phyloP scores from a whole-genome alignment of 768 basidiomycete species.

The Termitomyces sp. region DNA sequence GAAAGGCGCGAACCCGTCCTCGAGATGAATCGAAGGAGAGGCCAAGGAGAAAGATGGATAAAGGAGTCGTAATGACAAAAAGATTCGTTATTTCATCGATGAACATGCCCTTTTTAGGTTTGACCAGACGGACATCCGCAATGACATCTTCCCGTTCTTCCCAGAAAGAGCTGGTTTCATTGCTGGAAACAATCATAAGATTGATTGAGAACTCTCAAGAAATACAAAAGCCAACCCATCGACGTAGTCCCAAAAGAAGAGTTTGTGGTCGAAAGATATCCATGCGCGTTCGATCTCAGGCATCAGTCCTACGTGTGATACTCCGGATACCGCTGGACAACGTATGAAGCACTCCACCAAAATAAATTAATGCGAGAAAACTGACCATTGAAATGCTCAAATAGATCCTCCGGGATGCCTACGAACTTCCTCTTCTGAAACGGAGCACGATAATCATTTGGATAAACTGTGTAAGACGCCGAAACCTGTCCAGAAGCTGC shows the following conservation, averaged over 20 bases:
- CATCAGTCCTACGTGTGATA: slow-evolving; percentile 85
- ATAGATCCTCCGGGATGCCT: slow-evolving; percentile 72
- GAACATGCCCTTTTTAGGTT: slow-evolving; percentile 81
- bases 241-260: slow-evolving; percentile 95
- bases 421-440: slow-evolving; percentile 75
- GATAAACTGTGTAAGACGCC: slow-evolving; percentile 72
- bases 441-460: slow-evolving; percentile 72
- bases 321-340: slow-evolving; percentile 53
- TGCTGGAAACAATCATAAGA: slow-evolving; percentile 34
- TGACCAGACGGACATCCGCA: slow-evolving; percentile 81
- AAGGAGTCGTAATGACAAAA: slow-evolving; percentile 85
- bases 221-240: slow-evolving; percentile 62
- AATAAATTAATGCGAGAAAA: slow-evolving; percentile 2
- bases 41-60: slow-evolving; percentile 80
- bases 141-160: slow-evolving; percentile 92
- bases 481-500: slow-evolving; percentile 65
- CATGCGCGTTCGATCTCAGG: slow-evolving; percentile 92
- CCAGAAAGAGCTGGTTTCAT: slow-evolving; percentile 86
- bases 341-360: slow-evolving; percentile 2
- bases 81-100: slow-evolving; percentile 88
- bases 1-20: slow-evolving; percentile 38
- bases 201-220: neutral
- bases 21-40: slow-evolving; percentile 50
- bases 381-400: slow-evolving; percentile 74
- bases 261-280: slow-evolving; percentile 91